These are phyloP conservation scores for Gaeumannomyces sp. DNA, from an alignment of 2,329 filamentous ascomycete genomes.

Conservation along the genomic window DNA sequence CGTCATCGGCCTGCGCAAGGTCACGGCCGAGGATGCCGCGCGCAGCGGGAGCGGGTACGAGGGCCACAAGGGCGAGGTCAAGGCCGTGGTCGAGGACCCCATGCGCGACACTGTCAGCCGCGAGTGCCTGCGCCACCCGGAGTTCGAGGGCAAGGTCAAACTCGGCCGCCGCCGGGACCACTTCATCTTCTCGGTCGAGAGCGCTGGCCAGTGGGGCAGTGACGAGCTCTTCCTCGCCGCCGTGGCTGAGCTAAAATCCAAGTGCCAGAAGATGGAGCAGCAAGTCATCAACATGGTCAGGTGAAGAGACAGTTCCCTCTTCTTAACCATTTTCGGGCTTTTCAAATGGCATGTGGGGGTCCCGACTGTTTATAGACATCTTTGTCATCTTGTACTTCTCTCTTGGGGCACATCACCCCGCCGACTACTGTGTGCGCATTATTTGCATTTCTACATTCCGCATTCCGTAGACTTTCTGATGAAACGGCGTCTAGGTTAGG, in stretches of 20 bases:
- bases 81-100: constrained; percentile 79
- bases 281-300: constrained; percentile 61
- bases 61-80: constrained; percentile 70
- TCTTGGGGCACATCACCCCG: background rate
- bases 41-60: constrained; percentile 60
- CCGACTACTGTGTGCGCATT: background rate
- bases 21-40: constrained; percentile 61
- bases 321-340: constrained; percentile 13
- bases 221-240: constrained; percentile 91
- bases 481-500: constrained; percentile 4
- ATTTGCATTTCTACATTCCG: background rate
- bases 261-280: constrained; percentile 68
- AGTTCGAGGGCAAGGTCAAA: constrained; percentile 94
- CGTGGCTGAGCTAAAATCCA: constrained; percentile 76
- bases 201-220: constrained; percentile 89
- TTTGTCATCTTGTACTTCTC: background rate
- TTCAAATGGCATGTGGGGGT: background rate
- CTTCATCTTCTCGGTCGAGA: constrained; percentile 96
- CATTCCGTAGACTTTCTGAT: background rate
- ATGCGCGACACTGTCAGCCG: constrained; percentile 95
- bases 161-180: constrained; percentile 86
- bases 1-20: constrained; percentile 73
- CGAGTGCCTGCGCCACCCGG: constrained; percentile 83
- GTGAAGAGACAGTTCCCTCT: constrained; percentile 23
- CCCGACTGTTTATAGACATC: background rate